Evolutionary conservation across 2,329 filamentous ascomycete genomes (phyloP).

Genomic region (Arthrobotrys entomopaga): DNA sequence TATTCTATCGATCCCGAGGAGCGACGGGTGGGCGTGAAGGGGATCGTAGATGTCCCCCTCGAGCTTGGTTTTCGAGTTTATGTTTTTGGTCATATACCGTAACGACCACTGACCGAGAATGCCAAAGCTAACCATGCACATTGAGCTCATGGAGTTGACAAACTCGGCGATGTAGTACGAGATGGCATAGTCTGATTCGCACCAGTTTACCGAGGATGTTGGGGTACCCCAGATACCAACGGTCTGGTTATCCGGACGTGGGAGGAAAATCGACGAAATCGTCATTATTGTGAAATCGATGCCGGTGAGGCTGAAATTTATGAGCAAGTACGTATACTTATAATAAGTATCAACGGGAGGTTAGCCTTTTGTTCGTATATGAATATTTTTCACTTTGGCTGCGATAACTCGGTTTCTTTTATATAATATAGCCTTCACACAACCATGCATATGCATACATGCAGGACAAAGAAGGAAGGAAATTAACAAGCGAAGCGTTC

Average conservation of each 20-base stretch:
- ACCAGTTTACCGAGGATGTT: conserved; percentile 63
- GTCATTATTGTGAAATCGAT: conserved; percentile 63
- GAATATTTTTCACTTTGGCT: neutral
- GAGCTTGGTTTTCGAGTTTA: conserved; percentile 9
- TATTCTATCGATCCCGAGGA: conserved; percentile 30
- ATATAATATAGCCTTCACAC: no score
- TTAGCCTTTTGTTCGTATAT: neutral
- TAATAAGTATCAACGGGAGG: no score
- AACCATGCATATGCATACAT: neutral
- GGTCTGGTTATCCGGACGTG: conserved; percentile 87
- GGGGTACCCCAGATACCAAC: conserved; percentile 73
- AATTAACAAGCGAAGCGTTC: neutral
- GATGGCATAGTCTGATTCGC: conserved; percentile 48
- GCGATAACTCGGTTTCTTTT: no score
- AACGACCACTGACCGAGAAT: conserved; percentile 43
- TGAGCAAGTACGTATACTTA: no score
- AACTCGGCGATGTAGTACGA: conserved; percentile 53
- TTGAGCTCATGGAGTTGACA: conserved; percentile 39
- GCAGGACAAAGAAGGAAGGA: conserved; percentile 14
- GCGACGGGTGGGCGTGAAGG: conserved; percentile 16
- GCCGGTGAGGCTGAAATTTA: neutral
- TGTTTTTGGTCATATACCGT: conserved; percentile 26
- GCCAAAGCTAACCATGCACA: conserved; percentile 48
- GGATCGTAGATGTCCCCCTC: conserved; percentile 39
- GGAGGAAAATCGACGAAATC: conserved; percentile 87